Conservation (phyloP, 2,329 filamentous ascomycete species). For the Trichoderma citrinoviride region DNA sequence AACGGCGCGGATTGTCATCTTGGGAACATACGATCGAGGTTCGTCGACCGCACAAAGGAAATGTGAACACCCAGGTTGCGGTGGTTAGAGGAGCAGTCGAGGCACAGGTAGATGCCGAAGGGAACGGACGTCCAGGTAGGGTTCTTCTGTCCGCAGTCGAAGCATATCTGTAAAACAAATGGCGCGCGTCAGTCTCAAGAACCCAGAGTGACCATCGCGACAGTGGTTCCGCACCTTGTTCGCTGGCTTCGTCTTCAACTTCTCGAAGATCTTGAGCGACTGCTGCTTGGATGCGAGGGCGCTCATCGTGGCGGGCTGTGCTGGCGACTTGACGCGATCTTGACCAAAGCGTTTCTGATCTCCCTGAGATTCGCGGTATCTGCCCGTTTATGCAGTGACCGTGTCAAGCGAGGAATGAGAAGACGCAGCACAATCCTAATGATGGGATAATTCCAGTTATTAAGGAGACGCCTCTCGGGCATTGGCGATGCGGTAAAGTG, state of each 20-base stretch:
- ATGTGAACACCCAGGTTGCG: slow-evolving; percentile 98
- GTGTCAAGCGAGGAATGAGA: slow-evolving; percentile 2
- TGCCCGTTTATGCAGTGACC: slow-evolving; percentile 10
- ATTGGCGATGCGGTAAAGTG: slow-evolving; percentile 39
- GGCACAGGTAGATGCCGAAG: slow-evolving; percentile 94
- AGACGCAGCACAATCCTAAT: background rate
- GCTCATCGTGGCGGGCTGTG: slow-evolving; percentile 51
- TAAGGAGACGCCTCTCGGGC: slow-evolving; percentile 38
- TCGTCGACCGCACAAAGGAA: slow-evolving; percentile 97
- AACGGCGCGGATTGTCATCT: background rate
- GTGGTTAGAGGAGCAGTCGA: slow-evolving; percentile 96
- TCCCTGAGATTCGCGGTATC: background rate
- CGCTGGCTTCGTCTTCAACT: slow-evolving; percentile 87
- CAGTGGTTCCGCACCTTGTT: slow-evolving; percentile 70
- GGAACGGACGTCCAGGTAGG: slow-evolving; percentile 98
- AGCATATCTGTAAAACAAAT: slow-evolving; percentile 69
- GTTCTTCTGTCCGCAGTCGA: slow-evolving; percentile 96
- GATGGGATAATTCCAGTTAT: slow-evolving; percentile 30
- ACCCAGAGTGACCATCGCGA: background rate
- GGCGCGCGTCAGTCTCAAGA: background rate
- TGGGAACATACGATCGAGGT: slow-evolving; percentile 81
- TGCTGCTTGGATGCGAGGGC: slow-evolving; percentile 83
- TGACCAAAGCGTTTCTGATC: background rate
- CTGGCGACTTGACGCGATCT: background rate
- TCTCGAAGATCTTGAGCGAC: slow-evolving; percentile 97